Evolutionary conservation across 2,329 filamentous ascomycete genomes (phyloP), one percentile per base, ranked within the genome.

Genomic region (Nothopassalora personata): DNA sequence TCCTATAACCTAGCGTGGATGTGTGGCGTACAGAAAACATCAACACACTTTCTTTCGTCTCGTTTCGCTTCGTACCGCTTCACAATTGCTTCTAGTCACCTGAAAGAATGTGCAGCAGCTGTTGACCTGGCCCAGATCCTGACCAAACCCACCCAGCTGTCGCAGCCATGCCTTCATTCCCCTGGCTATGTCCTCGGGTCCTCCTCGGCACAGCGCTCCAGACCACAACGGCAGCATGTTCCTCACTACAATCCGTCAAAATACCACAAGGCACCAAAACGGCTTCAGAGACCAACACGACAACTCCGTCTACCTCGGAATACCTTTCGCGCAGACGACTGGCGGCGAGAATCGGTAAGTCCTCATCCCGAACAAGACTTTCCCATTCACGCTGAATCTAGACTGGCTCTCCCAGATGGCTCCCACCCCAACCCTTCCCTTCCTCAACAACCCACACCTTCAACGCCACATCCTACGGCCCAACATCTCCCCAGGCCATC

Each of bases 271-370:
- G 63, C 6, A 27, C 11, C n/a, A 46, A 7, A 39, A 45, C 8
- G 63, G 63, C 15, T 60, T 55, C 27, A 47, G 45, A 13, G 63
- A 65, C 39, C 36, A 43, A 28, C 54, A 58, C 15, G 34, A 50
- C 6, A 64, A 62, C 46, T 67, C 69, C 0, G 74, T 77, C 4
- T 77, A 68, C 56, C 66, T 77, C 8, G 75, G 75, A 7, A 68
- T 77, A 8, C 75, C 75, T 0, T 77, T 71, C 57, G 75, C 75
- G 19, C 71, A 71, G 7, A 73, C 74, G 0, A 77, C 75, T 1
- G 75, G 70, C 3, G 75, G 74, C n/a, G 58, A 72, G 46, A 77
- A 77, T 62, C 64, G 74, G 68, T 70, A 64, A 8, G 61, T 57
- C 30, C 13, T 11, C 23, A 23, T 23, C 23, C 23, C 23, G 23